These are phyloP conservation scores for Sclerotinia subarctica DNA, from an alignment of 2,329 filamentous ascomycete species.

Conservation along the genomic window DNA sequence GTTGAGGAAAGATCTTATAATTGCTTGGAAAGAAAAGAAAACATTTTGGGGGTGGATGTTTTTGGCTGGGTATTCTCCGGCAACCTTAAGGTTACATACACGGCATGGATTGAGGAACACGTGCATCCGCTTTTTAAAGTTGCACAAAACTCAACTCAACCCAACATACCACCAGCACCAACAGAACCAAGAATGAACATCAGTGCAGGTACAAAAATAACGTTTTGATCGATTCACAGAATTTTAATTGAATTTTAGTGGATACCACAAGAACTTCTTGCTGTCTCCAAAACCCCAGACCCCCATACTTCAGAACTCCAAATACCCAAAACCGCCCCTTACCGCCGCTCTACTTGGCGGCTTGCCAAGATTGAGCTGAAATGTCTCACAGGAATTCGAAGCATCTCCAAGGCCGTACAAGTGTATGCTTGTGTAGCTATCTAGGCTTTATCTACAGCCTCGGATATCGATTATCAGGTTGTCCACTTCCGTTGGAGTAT, in stretches of 20 bases:
- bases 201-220: neutral
- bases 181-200: neutral
- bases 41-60: neutral
- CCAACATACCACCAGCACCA: no score
- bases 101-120: neutral
- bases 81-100: no score
- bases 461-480: no score
- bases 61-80: neutral
- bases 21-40: neutral
- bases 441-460: neutral
- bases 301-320: neutral
- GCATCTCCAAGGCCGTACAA: neutral
- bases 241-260: neutral
- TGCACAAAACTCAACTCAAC: neutral
- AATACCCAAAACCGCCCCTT: neutral
- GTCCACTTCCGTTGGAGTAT: no score
- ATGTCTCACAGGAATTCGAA: neutral
- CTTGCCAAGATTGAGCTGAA: constrained; percentile 18
- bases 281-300: neutral
- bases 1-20: neutral
- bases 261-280: neutral
- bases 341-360: neutral
- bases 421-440: neutral
- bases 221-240: neutral
- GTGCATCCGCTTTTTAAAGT: neutral